Conservation (phyloP, 768 basidiomycete species). For the Xerocomellus amylosporus region DNA sequence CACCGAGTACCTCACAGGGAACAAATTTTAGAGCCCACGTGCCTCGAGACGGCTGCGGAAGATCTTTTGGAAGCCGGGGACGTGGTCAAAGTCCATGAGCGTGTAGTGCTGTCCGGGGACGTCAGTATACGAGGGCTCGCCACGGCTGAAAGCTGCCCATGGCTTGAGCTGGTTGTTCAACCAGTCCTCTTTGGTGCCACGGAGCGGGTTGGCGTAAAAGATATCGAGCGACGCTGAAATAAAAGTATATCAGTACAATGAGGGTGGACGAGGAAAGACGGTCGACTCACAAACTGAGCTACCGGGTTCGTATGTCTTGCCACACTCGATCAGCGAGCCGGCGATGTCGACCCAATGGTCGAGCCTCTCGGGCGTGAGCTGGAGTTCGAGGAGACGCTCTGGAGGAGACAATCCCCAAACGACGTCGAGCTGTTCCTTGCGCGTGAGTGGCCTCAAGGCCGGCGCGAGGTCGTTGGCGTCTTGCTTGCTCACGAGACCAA, state of each 20-base stretch:
- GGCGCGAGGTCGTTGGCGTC: conserved; percentile 22
- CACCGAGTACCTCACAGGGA: no score
- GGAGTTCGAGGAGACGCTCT: conserved; percentile 28
- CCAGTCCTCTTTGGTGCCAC: conserved; percentile 30
- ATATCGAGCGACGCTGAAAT: conserved; percentile 19
- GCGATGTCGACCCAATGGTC: conserved; percentile 32
- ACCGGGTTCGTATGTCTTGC: conserved; percentile 25
- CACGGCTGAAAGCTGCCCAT: conserved; percentile 23
- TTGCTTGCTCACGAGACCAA: conserved; percentile 33
- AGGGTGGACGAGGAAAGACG: background rate
- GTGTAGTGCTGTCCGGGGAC: conserved; percentile 2
- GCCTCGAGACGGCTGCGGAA: conserved; percentile 26
- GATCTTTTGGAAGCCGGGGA: conserved; percentile 27
- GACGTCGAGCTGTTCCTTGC: background rate
- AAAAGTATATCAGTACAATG: background rate
- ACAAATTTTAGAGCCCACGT: conserved; percentile 19
- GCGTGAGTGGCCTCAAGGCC: conserved; percentile 15
- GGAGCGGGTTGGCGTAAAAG: conserved; percentile 29
- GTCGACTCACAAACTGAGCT: conserved; percentile 26
- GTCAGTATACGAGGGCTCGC: conserved; percentile 23
- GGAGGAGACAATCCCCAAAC: conserved; percentile 29
- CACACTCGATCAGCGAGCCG: conserved; percentile 31
- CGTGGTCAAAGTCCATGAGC: no score
- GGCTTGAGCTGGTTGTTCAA: conserved; percentile 28
- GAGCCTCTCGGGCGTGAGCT: conserved; percentile 24